These are phyloP conservation scores for Piromyces sp. DNA, from an alignment of 192 early-diverging fungal species.

Conservation along the genomic window DNA sequence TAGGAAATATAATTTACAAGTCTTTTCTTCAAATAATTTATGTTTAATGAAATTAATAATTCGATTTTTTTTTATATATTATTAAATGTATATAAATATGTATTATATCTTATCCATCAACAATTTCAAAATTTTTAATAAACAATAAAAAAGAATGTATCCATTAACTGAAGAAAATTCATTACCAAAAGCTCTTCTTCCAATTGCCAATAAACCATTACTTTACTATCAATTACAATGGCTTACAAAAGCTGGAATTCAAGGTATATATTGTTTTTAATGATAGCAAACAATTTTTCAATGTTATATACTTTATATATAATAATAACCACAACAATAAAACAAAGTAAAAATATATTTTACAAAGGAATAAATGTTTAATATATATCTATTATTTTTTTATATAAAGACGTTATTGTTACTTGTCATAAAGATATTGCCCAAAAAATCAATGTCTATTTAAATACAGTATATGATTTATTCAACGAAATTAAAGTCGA, in stretches of 20 bases:
- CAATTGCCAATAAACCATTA: slow-evolving; percentile 88
- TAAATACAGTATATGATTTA: slow-evolving; percentile 45
- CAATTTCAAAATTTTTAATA: neutral
- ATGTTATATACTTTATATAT: too few relatives aligned
- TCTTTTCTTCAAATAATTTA: too few relatives aligned
- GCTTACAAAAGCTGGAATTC: slow-evolving; percentile 71
- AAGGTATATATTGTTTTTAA: slow-evolving; percentile 7
- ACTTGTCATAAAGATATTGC: slow-evolving; percentile 43
- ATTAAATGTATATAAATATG: neutral
- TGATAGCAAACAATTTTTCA: too few relatives aligned
- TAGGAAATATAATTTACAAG: neutral
- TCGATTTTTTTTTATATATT: neutral
- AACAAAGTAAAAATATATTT: too few relatives aligned
- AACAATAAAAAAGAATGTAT: slow-evolving; percentile 37
- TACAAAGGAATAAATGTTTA: too few relatives aligned
- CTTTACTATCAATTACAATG: slow-evolving; percentile 84
- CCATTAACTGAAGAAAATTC: slow-evolving; percentile 63
- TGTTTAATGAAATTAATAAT: neutral
- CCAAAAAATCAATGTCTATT: slow-evolving; percentile 47
- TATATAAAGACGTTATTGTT: slow-evolving; percentile 54
- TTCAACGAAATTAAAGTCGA: slow-evolving; percentile 36
- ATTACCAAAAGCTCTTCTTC: slow-evolving; percentile 83
- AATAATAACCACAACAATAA: too few relatives aligned
- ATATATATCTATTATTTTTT: neutral
- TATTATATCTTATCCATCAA: too few relatives aligned